Evolutionary conservation across 2,329 filamentous ascomycete genomes (phyloP).

Genomic region (Fusarium sp.): DNA sequence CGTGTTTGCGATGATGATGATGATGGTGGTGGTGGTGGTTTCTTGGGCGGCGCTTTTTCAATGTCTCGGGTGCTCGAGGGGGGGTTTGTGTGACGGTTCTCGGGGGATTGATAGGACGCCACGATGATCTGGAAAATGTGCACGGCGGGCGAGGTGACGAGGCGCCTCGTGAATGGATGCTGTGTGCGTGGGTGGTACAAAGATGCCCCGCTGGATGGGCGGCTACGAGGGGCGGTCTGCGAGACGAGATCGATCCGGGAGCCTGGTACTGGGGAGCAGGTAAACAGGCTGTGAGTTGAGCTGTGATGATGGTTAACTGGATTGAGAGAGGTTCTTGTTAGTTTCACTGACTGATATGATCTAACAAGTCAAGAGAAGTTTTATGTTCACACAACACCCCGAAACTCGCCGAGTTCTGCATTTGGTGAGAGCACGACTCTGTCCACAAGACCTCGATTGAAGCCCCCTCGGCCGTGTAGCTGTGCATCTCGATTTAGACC

Average conservation of each 20-base stretch:
- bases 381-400: not conserved
- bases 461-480: not conserved
- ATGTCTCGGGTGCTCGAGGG: slow-evolving; percentile 38
- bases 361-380: not conserved
- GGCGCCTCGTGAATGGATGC: slow-evolving; percentile 10
- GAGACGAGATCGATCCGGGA: slow-evolving; percentile 33
- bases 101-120: slow-evolving; percentile 28
- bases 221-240: slow-evolving; percentile 24
- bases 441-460: slow-evolving; percentile 22
- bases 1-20: not conserved
- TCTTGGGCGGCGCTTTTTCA: slow-evolving; percentile 6
- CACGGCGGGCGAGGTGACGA: not conserved
- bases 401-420: not conserved
- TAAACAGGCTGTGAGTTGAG: not conserved
- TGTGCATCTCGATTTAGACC: slow-evolving; percentile 39
- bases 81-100: not conserved
- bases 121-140: slow-evolving; percentile 6
- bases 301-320: not conserved
- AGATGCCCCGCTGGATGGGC: slow-evolving; percentile 14
- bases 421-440: not conserved
- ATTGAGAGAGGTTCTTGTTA: not conserved
- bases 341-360: not conserved
- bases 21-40: not conserved
- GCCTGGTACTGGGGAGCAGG: slow-evolving; percentile 14
- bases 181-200: slow-evolving; percentile 28